These are phyloP conservation scores for Clavispora asparagi DNA, from an alignment of 805 yeast genomes.

Conservation along the genomic window DNA sequence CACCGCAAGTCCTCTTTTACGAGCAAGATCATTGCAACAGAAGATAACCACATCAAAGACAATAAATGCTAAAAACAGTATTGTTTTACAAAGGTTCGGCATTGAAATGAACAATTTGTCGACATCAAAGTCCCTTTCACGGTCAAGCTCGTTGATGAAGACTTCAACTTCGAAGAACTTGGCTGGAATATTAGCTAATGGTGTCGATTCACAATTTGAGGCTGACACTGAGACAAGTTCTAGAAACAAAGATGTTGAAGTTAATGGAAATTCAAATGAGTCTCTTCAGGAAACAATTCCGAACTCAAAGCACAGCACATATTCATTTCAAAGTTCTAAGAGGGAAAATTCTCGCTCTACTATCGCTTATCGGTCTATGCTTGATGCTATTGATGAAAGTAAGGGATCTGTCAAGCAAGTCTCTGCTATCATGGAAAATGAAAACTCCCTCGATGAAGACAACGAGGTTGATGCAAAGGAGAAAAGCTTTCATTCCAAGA, in stretches of 20 bases:
- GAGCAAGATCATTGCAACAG: slow-evolving; percentile 33
- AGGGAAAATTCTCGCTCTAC: slow-evolving; percentile 1
- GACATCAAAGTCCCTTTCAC: slow-evolving; percentile 10
- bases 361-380: slow-evolving; percentile 17
- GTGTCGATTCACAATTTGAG: slow-evolving; percentile 1
- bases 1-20: slow-evolving; percentile 22
- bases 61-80: slow-evolving; percentile 22
- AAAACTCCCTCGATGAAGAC: background rate
- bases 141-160: slow-evolving; percentile 21
- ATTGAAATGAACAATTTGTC: slow-evolving; percentile 22
- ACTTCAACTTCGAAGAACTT: slow-evolving; percentile 35
- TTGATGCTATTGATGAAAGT: slow-evolving; percentile 17
- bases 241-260: slow-evolving; percentile 11
- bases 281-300: background rate
- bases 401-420: background rate
- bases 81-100: slow-evolving; percentile 34
- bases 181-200: slow-evolving; percentile 11
- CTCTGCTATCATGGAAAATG: background rate
- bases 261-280: slow-evolving; percentile 4
- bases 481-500: background rate
- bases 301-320: background rate
- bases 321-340: background rate
- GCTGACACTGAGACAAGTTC: slow-evolving; percentile 6
- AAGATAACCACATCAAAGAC: slow-evolving; percentile 15
- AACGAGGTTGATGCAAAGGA: background rate